phyloP scores from a whole-genome alignment of 805 yeast species.

The Sungouiella thailandica region DNA sequence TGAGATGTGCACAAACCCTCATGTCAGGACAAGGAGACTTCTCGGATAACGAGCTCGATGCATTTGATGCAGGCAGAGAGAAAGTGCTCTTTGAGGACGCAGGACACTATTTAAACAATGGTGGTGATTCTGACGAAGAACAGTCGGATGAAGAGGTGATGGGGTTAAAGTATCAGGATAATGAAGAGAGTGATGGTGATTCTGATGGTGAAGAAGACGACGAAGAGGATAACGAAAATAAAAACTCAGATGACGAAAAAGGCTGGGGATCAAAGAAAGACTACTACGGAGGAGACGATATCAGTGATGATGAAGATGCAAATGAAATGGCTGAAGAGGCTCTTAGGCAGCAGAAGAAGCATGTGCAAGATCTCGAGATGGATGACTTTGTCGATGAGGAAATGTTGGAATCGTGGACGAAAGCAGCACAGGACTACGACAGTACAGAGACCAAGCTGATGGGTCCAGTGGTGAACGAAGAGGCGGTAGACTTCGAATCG shows the following conservation, averaged over 20 bases:
- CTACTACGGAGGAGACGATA: slow-evolving; percentile 58
- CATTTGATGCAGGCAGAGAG: slow-evolving; percentile 57
- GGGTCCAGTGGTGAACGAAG: slow-evolving; percentile 11
- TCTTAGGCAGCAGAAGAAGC: slow-evolving; percentile 68
- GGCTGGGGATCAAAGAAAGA: slow-evolving; percentile 42
- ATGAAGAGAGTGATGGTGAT: slow-evolving; percentile 46
- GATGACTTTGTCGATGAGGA: slow-evolving; percentile 63
- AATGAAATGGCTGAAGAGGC: slow-evolving; percentile 85
- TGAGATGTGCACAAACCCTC: not conserved
- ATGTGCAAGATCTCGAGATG: slow-evolving; percentile 69
- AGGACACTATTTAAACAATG: slow-evolving; percentile 33
- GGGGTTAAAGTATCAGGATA: slow-evolving; percentile 23
- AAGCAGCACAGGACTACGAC: slow-evolving; percentile 46
- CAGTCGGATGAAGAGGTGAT: slow-evolving; percentile 56
- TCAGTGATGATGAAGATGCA: slow-evolving; percentile 69
- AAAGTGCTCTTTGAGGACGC: slow-evolving; percentile 54
- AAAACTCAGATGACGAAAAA: slow-evolving; percentile 37
- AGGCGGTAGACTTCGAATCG: slow-evolving; percentile 12
- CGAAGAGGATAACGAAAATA: slow-evolving; percentile 43
- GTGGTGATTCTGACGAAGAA: slow-evolving; percentile 29
- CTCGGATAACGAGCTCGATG: slow-evolving; percentile 54
- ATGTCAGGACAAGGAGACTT: slow-evolving; percentile 3
- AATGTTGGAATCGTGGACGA: slow-evolving; percentile 74
- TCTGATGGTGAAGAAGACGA: slow-evolving; percentile 35
- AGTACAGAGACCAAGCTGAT: slow-evolving; percentile 15